Base-by-base conservation (phyloP, 108 stramenopile genomes). In the Conticribra weissflogii region DNA sequence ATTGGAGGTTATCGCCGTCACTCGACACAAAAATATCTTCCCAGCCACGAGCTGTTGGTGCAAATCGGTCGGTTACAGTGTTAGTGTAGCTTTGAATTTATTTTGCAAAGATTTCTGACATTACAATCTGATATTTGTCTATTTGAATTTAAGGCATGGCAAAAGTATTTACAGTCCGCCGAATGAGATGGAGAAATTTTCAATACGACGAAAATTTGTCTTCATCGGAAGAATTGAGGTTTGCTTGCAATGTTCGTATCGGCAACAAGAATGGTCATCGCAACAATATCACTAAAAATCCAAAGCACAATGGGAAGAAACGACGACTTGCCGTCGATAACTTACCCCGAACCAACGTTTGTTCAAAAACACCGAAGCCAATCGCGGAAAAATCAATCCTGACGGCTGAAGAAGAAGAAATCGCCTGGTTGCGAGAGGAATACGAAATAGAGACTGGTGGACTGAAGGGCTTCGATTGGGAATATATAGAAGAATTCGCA, bases 341-440 rank as follows among this genome's bases (percentile, higher is more conserved):
- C 41, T 55, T 28, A 51, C 34, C 33, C 63, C 54, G 8, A 71
- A 22, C 4, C 34, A 36, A 31, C n/a, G 24, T 29, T 27, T n/a
- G 19, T 53, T 15, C 28, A 28, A 59, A 12, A 69, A 59, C 22
- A 2, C 1, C 54, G 25, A 22, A 44, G 54, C 31, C 27, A 67
- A 19, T 15, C 24, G 34, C 27, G n/a, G n/a, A n/a, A 59, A 44
- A 58, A 17, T 71, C 60, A 15, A 54, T 55, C 19, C 52, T 71
- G 18, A 62, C 71, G 12, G 31, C 9, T 1, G 49, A 54, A 33
- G 71, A 71, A 36, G 71, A 62, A 41, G 71, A 71, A 54, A 61
- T 71, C 32, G 71, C 71, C 18, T 71, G 71, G 71, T 53, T 76
- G 24, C 59, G 75, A 17, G 75, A 63, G 21, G 75, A 76, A 46